phyloP scores from a whole-genome alignment of 2,329 filamentous ascomycete genomes.

The Talaromyces sp. region DNA sequence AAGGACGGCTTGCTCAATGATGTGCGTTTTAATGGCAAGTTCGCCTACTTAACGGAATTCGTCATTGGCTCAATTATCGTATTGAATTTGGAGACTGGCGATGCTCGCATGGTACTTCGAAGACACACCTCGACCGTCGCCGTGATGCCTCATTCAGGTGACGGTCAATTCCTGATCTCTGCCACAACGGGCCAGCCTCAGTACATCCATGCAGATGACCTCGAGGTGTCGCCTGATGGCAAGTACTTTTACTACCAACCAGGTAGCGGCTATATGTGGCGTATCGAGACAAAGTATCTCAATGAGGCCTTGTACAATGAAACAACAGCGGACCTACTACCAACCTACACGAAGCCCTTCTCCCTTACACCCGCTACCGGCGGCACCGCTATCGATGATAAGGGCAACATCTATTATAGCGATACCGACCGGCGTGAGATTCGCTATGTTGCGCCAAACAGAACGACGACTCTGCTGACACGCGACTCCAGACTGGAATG shows the following conservation, averaged over 20 bases:
- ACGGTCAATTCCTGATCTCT: not conserved
- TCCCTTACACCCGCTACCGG: constrained; percentile 31
- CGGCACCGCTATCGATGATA: constrained; percentile 32
- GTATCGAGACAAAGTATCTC: constrained; percentile 27
- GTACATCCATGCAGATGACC: constrained; percentile 29
- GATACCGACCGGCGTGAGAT: constrained; percentile 27
- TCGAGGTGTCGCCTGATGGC: constrained; percentile 32
- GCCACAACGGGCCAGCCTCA: not conserved
- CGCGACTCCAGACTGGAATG: not conserved
- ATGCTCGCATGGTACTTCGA: not conserved
- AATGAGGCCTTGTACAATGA: constrained; percentile 28
- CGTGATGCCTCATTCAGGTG: not conserved
- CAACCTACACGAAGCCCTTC: constrained; percentile 21
- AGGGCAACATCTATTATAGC: constrained; percentile 32
- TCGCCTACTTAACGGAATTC: constrained; percentile 22
- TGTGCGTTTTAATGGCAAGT: constrained; percentile 25
- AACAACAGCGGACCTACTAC: constrained; percentile 21
- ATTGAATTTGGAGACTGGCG: constrained; percentile 20
- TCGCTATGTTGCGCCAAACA: not conserved
- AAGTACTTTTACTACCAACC: constrained; percentile 32
- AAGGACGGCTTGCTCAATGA: constrained; percentile 28
- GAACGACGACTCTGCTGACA: not conserved
- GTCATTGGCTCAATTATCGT: constrained; percentile 17
- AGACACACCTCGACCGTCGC: not conserved
- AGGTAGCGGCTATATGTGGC: constrained; percentile 25